Base-by-base conservation (phyloP, 2,329 filamentous ascomycete species). In the Escovopsis sp. region DNA sequence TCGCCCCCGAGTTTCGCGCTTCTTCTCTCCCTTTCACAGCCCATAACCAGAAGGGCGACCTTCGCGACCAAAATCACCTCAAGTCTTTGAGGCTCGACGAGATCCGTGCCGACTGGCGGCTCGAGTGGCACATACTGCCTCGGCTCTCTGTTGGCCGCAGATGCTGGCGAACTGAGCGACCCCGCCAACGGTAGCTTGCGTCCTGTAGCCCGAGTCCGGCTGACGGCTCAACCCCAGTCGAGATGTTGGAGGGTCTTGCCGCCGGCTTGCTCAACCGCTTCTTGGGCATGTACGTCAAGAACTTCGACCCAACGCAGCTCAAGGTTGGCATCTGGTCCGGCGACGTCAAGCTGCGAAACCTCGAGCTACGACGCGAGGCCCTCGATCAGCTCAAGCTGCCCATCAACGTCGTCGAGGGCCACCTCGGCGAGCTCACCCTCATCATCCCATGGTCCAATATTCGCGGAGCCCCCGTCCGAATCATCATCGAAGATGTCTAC, bases 311-410 rank as follows among this genome's bases (percentile, higher is more conserved):
- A 43, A 83, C 86, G 56, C 91, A 98, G 69, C 75, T 99, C 51
- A 98, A 98, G 60, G 88, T 98, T 49, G 91, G 93, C 49, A 98
- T 98, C 56, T 98, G 89, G 91, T 94, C 85, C 19, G 91, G 93
- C 54, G 91, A 99, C 68, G 91, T 98, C 56, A 94, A 94, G 66
- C 73, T 99, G 38, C 80, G 81, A 47, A 81, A 98, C 55, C 80
- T 99, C 45, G 85, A 98, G 67, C 74, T 99, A 39, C 85, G 88
- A 43, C 78, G 85, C 45, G 91, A 98, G 70, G 91, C 91, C 15
- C 80, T 99, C 51, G 91, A 99, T 59, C 93, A 98, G 69, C 77
- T 99, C 51, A 93, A 85, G 61, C 76, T 99, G 6, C 91, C 91
- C 41, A 80, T 99, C 55, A 98, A 99, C 58, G 91, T 99, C 34